A percentile compares a stretch with the other conserved stretches of the same genome.
phyloP scores from a whole-genome alignment of 306 rosid species.

The Inga oerstediana region DNA sequence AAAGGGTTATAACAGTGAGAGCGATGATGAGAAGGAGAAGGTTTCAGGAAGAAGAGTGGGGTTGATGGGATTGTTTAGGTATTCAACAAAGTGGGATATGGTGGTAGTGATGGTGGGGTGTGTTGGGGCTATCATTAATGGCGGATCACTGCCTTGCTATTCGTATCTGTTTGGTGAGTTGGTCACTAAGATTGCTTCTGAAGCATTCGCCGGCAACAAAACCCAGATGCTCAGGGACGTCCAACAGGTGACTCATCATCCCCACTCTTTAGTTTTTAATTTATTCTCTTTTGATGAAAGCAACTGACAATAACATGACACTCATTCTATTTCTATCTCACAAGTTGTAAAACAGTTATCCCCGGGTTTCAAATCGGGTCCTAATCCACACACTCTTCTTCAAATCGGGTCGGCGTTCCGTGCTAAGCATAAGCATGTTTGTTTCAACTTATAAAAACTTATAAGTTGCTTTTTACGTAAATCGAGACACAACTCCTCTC shows the following conservation, averaged over 20 bases:
- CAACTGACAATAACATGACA: too few relatives aligned
- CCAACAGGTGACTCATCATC: constrained; percentile 35
- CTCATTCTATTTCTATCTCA: too few relatives aligned
- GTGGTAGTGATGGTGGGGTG: constrained; percentile 81
- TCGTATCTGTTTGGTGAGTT: constrained; percentile 76
- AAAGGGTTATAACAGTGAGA: constrained; percentile 28
- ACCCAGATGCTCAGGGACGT: constrained; percentile 59
- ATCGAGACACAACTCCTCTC: too few relatives aligned
- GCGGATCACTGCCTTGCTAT: constrained; percentile 90
- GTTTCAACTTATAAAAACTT: too few relatives aligned
- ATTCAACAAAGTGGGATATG: constrained; percentile 76
- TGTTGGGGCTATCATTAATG: constrained; percentile 84
- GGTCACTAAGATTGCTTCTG: constrained; percentile 62
- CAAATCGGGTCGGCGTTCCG: too few relatives aligned
- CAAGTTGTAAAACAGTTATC: too few relatives aligned
- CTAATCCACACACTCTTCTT: too few relatives aligned
- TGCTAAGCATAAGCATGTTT: too few relatives aligned
- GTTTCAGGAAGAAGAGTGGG: constrained; percentile 42
- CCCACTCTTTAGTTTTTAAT: too few relatives aligned
- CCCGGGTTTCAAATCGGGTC: too few relatives aligned
- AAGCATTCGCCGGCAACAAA: constrained; percentile 31
- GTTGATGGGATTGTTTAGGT: constrained; percentile 74
- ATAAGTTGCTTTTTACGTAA: too few relatives aligned
- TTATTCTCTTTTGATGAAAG: too few relatives aligned
- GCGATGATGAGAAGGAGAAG: constrained; percentile 46